Conservation (phyloP, 2,329 filamentous ascomycete genomes). For the Aspergillus unguis region DNA sequence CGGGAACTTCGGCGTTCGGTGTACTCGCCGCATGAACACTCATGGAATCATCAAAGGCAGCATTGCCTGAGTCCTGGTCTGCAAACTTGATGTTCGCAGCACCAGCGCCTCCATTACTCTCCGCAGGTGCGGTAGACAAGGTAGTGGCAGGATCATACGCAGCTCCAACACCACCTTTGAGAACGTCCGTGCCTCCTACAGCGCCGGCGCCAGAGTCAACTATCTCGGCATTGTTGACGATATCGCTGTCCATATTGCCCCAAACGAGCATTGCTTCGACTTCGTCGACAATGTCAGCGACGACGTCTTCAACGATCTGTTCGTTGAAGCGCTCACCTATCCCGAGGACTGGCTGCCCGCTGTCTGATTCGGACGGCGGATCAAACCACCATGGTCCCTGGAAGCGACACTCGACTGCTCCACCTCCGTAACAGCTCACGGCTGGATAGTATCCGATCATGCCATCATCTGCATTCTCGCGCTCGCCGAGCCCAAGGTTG, state of each 20-base stretch:
- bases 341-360: slow-evolving; percentile 50
- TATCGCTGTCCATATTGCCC: slow-evolving; percentile 35
- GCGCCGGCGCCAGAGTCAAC: slow-evolving; percentile 25
- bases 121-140: slow-evolving; percentile 11
- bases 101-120: background rate
- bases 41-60: slow-evolving; percentile 23
- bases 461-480: slow-evolving; percentile 88
- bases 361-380: slow-evolving; percentile 56
- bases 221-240: slow-evolving; percentile 28
- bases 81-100: slow-evolving; percentile 16
- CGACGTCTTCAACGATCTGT: slow-evolving; percentile 89
- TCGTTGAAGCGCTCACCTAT: slow-evolving; percentile 80
- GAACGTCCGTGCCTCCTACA: slow-evolving; percentile 31
- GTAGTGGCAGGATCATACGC: slow-evolving; percentile 28
- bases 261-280: slow-evolving; percentile 71
- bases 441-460: slow-evolving; percentile 95
- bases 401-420: slow-evolving; percentile 89
- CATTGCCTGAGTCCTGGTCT: slow-evolving; percentile 17
- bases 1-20: slow-evolving; percentile 18
- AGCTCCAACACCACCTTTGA: slow-evolving; percentile 32
- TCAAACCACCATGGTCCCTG: slow-evolving; percentile 91
- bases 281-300: slow-evolving; percentile 92
- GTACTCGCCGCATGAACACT: slow-evolving; percentile 23
- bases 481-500: slow-evolving; percentile 59
- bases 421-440: slow-evolving; percentile 86